These are phyloP conservation scores for Phytopythium vexans DNA, from an alignment of 352 stramenopile genomes.

Conservation along the genomic window DNA sequence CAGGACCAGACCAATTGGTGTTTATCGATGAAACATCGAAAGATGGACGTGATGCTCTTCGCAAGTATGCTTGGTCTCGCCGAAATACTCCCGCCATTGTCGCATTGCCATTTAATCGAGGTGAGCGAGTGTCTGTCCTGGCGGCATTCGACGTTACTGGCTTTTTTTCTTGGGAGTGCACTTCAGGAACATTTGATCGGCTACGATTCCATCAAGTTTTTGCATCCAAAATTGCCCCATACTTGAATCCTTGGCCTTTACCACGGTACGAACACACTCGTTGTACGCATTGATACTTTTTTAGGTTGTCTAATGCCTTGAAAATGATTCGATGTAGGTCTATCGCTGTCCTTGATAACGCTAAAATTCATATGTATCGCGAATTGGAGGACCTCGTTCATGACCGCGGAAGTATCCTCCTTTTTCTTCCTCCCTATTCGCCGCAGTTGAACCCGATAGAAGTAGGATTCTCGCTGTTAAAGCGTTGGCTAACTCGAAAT, in stretches of 20 bases:
- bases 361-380: constrained; percentile 21
- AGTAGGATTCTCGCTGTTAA: constrained; percentile 8
- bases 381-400: constrained; percentile 3
- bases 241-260: constrained; percentile 19
- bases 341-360: constrained; percentile 21
- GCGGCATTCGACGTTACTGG: constrained; percentile 1
- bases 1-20: constrained; percentile 4
- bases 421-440: constrained; percentile 10
- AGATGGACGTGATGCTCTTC: constrained; percentile 3
- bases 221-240: constrained; percentile 3
- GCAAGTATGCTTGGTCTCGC: constrained; percentile 5
- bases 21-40: constrained; percentile 10
- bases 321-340: constrained; percentile 2
- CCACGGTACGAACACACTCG: neutral
- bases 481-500: constrained; percentile 7
- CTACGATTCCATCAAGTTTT: constrained; percentile 13
- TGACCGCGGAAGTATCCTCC: neutral
- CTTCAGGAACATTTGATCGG: constrained; percentile 13
- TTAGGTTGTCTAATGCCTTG: neutral
- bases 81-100: constrained; percentile 3
- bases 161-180: constrained; percentile 2
- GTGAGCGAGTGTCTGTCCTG: constrained; percentile 5
- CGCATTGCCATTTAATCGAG: constrained; percentile 5
- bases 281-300: neutral
- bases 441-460: constrained; percentile 12